phyloP scores from a whole-genome alignment of 2,329 filamentous ascomycete genomes.

The Penicillium fuscoglaucum region DNA sequence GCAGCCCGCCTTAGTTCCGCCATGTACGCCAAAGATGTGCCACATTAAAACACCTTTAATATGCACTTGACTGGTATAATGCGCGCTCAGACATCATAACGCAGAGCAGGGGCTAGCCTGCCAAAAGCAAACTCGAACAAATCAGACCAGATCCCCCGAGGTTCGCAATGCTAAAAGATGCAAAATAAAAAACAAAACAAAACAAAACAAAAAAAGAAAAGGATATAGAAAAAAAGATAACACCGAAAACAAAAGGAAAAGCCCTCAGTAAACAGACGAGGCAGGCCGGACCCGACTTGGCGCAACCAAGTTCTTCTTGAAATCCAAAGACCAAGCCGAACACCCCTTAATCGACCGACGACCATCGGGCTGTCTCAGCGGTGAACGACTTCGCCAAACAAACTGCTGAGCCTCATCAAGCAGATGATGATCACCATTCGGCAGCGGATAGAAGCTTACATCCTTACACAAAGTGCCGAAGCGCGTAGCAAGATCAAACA shows the following conservation, averaged over 20 bases:
- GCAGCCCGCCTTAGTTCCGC: background rate
- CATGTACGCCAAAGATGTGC: conserved; percentile 3
- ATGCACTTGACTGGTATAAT: background rate
- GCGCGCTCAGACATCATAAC: background rate
- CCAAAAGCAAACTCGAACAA: background rate
- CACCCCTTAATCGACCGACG: conserved; percentile 5
- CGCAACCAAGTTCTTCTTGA: conserved; percentile 1
- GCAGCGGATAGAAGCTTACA: conserved; percentile 35
- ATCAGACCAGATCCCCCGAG: background rate
- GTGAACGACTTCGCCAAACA: conserved; percentile 17
- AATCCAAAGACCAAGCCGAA: conserved; percentile 8
- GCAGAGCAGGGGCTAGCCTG: background rate
- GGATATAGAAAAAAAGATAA: background rate
- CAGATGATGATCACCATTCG: conserved; percentile 28
- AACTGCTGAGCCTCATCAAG: conserved; percentile 27
- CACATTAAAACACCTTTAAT: background rate
- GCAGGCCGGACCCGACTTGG: background rate
- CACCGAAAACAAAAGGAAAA: no score
- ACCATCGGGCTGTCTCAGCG: background rate
- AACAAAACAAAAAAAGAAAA: background rate
- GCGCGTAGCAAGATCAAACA: conserved; percentile 32
- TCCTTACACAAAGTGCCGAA: conserved; percentile 32
- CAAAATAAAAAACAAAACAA: background rate
- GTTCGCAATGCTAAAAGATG: background rate
- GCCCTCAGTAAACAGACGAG: conserved; percentile 3